Base-by-base conservation (phyloP, 2,329 filamentous ascomycete genomes). In the Hypoxylon rubiginosum region DNA sequence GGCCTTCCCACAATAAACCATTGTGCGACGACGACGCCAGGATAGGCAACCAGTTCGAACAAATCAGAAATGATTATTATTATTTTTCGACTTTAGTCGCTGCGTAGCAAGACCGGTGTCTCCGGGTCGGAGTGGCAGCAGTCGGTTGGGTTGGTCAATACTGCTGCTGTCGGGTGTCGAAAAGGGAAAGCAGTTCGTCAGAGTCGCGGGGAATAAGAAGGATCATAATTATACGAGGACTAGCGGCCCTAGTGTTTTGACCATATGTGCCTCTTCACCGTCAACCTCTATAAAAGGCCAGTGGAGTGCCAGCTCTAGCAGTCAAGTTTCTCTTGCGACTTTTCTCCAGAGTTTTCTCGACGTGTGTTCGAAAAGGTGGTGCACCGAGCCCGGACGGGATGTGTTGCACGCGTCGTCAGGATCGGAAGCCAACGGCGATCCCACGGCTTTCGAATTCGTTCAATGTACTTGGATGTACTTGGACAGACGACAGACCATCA, bases 1-100 rank as follows among this genome's bases (percentile, higher is more conserved):
- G 70, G 85, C 85, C 74, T 86, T 87, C 48, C 85, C 85, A 70
- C 85, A 86, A 76, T 86, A 86, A 49, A 86, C 84, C 85, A 87
- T 86, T 72, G 69, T 72, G 72, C 65, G 68, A 64, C 45, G 68
- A 64, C 45, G 54, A 66, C 43, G 66, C 72, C 71, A 73, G 59
- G 45, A 65, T 67, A 65, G 68, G 69, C 64, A 66, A 73, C 57
- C 62, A 66, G 50, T 52, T 67, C 58, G 49, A 72, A 28, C 72
- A 71, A 75, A 73, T 74, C 69, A 68, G 63, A 70, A 51, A 36
- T 21, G 58, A 56, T 15, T 60, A 67, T 67, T 66, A n/a, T n/a
- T n/a, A n/a, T 62, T 45, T 48, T 48, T 51, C 66, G 11, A 15
- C 11, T 15, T 36, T 67, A 68, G 66, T 73, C 54, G 67, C 10